Evolutionary conservation across 2,329 filamentous ascomycete species (phyloP).

Genomic region (Boeremia lycopersici): DNA sequence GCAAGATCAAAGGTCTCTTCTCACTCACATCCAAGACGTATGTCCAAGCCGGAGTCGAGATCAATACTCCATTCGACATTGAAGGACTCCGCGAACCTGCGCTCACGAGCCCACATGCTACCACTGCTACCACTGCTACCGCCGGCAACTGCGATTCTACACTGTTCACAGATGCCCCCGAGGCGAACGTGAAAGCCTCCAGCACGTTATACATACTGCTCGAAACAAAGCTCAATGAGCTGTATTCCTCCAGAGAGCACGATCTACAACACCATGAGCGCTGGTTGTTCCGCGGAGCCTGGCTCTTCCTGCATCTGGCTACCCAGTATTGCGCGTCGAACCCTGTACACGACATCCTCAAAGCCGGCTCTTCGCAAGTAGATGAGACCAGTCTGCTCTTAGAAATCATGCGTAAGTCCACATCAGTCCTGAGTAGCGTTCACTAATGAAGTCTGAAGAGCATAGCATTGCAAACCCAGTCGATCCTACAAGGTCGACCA

Average conservation of each 20-base stretch:
- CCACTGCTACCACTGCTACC: too few relatives aligned
- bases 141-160: background rate
- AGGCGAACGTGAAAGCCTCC: background rate
- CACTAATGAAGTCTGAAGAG: background rate
- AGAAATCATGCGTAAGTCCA: conserved; percentile 17
- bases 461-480: background rate
- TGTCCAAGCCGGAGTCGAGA: background rate
- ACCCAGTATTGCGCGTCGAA: conserved; percentile 24
- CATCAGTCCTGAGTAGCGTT: too few relatives aligned
- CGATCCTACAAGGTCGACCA: background rate
- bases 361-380: background rate
- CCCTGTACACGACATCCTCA: conserved; percentile 18
- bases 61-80: background rate
- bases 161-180: background rate
- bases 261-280: conserved; percentile 19
- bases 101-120: background rate
- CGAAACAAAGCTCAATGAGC: conserved; percentile 12
- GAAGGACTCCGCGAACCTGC: background rate
- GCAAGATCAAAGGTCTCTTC: background rate
- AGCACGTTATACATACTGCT: conserved; percentile 20
- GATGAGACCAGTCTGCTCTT: conserved; percentile 16
- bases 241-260: conserved; percentile 13
- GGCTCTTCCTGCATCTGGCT: conserved; percentile 23
- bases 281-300: conserved; percentile 27
- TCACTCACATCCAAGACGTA: background rate